Evolutionary conservation across 148 eudicot species (phyloP).

Genomic region (Salicornia ramosissima): DNA sequence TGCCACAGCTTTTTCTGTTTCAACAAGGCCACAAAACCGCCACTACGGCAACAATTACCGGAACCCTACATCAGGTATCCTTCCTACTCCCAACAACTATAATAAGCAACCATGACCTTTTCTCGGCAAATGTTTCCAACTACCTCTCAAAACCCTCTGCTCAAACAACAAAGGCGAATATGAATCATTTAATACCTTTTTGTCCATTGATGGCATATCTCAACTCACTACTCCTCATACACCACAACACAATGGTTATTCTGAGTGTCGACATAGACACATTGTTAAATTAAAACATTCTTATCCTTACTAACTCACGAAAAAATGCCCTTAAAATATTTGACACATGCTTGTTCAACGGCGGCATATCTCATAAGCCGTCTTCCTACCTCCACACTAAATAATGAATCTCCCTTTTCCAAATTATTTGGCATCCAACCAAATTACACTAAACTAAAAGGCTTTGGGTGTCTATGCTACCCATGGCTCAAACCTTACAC

Average conservation of each 20-base stretch:
- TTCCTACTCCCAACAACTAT: not conserved
- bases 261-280: not conserved
- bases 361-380: not conserved
- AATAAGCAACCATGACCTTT: too few species aligned
- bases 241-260: too few species aligned
- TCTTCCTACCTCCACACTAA: not conserved
- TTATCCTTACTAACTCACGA: not conserved
- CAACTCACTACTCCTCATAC: not conserved
- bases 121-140: not conserved
- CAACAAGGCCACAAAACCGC: not conserved
- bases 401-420: not conserved
- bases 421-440: too few species aligned
- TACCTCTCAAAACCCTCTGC: not conserved
- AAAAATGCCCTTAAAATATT: not conserved
- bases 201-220: not conserved
- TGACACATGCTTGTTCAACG: not conserved
- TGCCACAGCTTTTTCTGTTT: not conserved
- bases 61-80: not conserved
- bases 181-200: not conserved
- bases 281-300: not conserved
- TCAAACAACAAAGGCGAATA: slow-evolving; percentile 4
- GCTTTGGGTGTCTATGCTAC: too few species aligned
- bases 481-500: too few species aligned
- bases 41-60: not conserved
- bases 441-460: too few species aligned